A percentile compares a stretch with the other conserved stretches of the same genome.
phyloP scores from a whole-genome alignment of 2,329 filamentous ascomycete genomes.

The Neobulgaria alba region DNA sequence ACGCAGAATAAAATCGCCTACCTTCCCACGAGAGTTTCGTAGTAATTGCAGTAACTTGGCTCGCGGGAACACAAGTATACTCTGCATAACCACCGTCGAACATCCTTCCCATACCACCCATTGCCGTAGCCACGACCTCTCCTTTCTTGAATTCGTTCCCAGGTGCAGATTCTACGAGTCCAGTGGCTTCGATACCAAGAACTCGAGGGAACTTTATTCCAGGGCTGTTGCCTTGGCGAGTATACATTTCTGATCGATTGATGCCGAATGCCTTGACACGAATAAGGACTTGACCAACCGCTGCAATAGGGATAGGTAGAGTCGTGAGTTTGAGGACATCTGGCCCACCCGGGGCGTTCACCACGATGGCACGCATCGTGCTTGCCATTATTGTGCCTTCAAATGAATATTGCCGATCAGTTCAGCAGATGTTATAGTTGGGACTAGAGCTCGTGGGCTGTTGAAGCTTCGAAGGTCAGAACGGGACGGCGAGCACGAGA shows the following conservation, averaged over 20 bases:
- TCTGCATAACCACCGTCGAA: conserved; percentile 42
- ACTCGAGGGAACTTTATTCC: conserved; percentile 11
- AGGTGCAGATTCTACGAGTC: conserved; percentile 11
- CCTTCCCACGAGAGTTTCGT: conserved; percentile 32
- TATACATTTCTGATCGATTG: conserved; percentile 69
- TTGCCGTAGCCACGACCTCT: conserved; percentile 37
- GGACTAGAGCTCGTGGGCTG: too few species aligned
- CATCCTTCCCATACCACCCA: conserved; percentile 39
- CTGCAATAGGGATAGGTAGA: conserved; percentile 28
- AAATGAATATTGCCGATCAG: too few species aligned
- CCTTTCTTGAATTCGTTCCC: conserved; percentile 31
- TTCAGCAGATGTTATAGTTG: too few species aligned
- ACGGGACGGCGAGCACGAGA: too few species aligned
- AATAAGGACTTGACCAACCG: conserved; percentile 60
- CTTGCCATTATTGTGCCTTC: not conserved
- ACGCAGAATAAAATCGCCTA: not conserved
- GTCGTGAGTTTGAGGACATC: conserved; percentile 7
- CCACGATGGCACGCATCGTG: conserved; percentile 5
- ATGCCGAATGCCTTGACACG: conserved; percentile 72
- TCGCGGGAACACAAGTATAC: conserved; percentile 36
- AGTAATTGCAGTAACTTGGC: conserved; percentile 32
- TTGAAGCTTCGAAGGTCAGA: too few species aligned
- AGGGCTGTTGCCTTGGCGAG: conserved; percentile 12
- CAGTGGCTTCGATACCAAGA: conserved; percentile 14
- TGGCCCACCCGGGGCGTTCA: conserved; percentile 2